A percentile compares a stretch with the other conserved stretches of the same genome.
Conservation (phyloP, 768 basidiomycete genomes). For the Krasilnikovozyma curviuscula region DNA sequence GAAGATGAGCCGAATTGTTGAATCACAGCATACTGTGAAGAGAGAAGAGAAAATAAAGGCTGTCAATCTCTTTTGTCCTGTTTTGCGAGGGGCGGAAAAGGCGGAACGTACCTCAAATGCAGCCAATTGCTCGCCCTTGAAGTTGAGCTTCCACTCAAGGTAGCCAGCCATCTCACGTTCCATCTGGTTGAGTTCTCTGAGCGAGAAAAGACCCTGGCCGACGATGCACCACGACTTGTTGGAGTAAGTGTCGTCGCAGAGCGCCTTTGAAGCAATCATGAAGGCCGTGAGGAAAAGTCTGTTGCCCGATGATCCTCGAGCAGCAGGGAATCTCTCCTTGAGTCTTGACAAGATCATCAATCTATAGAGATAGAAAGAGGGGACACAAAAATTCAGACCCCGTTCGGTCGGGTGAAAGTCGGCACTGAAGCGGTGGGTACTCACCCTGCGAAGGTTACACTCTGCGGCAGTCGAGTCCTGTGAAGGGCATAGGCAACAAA, state of each 20-base stretch:
- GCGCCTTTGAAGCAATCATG: slow-evolving; percentile 53
- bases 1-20: too few relatives aligned
- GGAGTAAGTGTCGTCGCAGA: slow-evolving; percentile 82
- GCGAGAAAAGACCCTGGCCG: slow-evolving; percentile 63
- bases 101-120: slow-evolving; percentile 21
- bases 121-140: slow-evolving; percentile 24
- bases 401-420: slow-evolving; percentile 54
- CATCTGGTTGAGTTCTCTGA: slow-evolving; percentile 91
- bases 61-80: too few relatives aligned
- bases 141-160: slow-evolving; percentile 53
- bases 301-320: slow-evolving; percentile 74
- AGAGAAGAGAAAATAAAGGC: too few relatives aligned
- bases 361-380: slow-evolving; percentile 47
- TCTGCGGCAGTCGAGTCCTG: slow-evolving; percentile 27
- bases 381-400: slow-evolving; percentile 55
- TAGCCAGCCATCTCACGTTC: slow-evolving; percentile 86
- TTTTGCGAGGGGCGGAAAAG: neutral
- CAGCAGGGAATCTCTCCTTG: slow-evolving; percentile 80
- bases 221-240: slow-evolving; percentile 87
- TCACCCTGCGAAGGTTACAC: slow-evolving; percentile 19
- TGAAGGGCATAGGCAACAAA: slow-evolving; percentile 14
- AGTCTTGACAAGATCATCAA: slow-evolving; percentile 59
- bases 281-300: slow-evolving; percentile 77
- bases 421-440: slow-evolving; percentile 53
- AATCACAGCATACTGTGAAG: too few relatives aligned